phyloP scores from a whole-genome alignment of 352 stramenopile species.

The Aphanomyces cochlioides region DNA sequence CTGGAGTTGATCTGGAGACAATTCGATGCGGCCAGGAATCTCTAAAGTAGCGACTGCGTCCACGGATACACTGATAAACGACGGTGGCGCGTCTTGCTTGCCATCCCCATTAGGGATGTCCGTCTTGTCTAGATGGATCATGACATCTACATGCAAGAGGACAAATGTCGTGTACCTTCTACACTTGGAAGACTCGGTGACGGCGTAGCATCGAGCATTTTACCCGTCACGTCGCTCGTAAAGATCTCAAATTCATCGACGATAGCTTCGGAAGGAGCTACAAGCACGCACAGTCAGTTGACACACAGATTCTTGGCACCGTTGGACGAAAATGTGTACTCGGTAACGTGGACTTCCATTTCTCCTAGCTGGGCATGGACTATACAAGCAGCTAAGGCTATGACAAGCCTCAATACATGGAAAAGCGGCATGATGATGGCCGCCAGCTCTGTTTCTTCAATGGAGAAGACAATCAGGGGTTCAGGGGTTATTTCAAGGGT shows the following conservation, averaged over 20 bases:
- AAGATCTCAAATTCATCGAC: constrained; percentile 1
- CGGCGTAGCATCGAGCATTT: neutral
- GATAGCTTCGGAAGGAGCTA: no score
- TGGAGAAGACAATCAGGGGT: no score
- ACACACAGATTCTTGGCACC: no score
- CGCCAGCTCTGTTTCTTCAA: no score
- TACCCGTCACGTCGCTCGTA: neutral
- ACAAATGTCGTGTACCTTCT: neutral
- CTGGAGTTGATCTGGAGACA: neutral
- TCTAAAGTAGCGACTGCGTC: neutral
- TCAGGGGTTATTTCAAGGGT: no score
- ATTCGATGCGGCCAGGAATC: constrained; percentile 1
- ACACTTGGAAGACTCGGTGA: neutral
- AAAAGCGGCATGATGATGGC: no score
- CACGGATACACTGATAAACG: neutral
- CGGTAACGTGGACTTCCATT: neutral
- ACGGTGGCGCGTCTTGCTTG: neutral
- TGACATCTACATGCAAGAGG: neutral
- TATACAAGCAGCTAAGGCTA: no score
- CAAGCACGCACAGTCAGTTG: no score
- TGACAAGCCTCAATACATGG: no score
- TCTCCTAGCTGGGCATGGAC: no score
- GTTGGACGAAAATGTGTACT: neutral
- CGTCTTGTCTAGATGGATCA: neutral
- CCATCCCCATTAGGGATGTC: neutral